A percentile compares a stretch with the other conserved stretches of the same genome.
Evolutionary conservation across 805 yeast genomes (phyloP).

Genomic region (Metschnikowia lunata): DNA sequence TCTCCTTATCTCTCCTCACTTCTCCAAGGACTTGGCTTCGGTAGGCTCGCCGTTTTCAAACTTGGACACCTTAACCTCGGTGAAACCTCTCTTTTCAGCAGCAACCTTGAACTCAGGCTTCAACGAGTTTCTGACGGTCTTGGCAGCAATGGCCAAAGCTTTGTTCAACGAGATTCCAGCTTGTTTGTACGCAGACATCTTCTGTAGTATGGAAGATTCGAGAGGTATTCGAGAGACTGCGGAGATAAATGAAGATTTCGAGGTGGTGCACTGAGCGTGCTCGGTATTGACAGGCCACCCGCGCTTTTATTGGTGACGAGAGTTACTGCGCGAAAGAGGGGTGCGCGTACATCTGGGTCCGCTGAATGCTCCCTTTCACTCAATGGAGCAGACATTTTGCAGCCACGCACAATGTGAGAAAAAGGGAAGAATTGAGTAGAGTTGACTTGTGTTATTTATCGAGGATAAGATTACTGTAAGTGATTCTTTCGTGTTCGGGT

Average conservation of each 20-base stretch:
- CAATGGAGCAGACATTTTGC: too few species aligned
- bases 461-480: too few species aligned
- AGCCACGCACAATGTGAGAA: too few species aligned
- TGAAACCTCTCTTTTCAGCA: constrained; percentile 64
- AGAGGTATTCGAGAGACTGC: background rate
- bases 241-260: background rate
- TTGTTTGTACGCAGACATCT: constrained; percentile 47
- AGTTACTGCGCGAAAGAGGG: constrained; percentile 7
- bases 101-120: constrained; percentile 79
- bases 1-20: constrained; percentile 14
- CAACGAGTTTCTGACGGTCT: constrained; percentile 79
- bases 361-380: too few species aligned
- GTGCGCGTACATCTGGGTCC: constrained; percentile 1
- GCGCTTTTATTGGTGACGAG: constrained; percentile 18
- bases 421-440: too few species aligned
- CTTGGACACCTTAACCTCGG: constrained; percentile 71
- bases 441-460: too few species aligned
- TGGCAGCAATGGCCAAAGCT: constrained; percentile 87
- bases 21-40: constrained; percentile 37
- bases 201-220: background rate
- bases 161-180: constrained; percentile 65
- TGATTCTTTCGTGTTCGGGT: too few species aligned
- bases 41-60: constrained; percentile 62
- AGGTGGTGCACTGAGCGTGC: constrained; percentile 2
- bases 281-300: constrained; percentile 6